A percentile compares a stretch with the other conserved stretches of the same genome.
phyloP scores from a whole-genome alignment of 2,329 filamentous ascomycete genomes.

The Ophiognomonia clavigignenti-juglandacearum region DNA sequence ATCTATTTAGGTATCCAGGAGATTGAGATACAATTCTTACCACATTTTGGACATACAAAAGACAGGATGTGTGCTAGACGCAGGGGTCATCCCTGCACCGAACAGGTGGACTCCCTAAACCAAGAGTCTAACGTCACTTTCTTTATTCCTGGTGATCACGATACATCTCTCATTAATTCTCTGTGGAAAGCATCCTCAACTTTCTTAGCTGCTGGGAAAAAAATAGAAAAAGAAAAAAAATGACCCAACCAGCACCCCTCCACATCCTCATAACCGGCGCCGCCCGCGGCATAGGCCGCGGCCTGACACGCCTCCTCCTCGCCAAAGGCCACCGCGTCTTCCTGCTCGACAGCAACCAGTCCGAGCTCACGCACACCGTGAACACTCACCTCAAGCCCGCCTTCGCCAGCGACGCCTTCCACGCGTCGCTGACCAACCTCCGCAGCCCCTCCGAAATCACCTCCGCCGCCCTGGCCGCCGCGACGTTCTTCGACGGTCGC shows the following conservation, averaged over 20 bases:
- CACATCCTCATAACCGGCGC: constrained; percentile 54
- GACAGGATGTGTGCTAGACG: too few species aligned
- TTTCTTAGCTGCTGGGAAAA: too few species aligned
- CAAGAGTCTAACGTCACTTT: too few species aligned
- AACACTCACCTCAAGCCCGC: constrained; percentile 18
- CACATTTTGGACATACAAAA: too few species aligned
- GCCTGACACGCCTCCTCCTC: constrained; percentile 48
- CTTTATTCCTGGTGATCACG: too few species aligned
- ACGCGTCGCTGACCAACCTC: constrained; percentile 26
- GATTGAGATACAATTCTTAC: too few species aligned
- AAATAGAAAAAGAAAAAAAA: background rate
- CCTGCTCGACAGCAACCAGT: constrained; percentile 31
- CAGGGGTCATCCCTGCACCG: too few species aligned
- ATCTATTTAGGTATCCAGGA: too few species aligned
- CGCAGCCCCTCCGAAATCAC: constrained; percentile 27
- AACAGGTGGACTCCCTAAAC: too few species aligned
- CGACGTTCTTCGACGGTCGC: constrained; percentile 27
- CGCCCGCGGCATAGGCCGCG: constrained; percentile 61
- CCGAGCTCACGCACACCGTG: constrained; percentile 32
- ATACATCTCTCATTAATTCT: too few species aligned
- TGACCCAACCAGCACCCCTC: constrained; percentile 2
- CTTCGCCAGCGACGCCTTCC: constrained; percentile 17
- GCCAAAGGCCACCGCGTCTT: constrained; percentile 33
- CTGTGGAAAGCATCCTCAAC: too few species aligned
- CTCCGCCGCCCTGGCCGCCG: constrained; percentile 24